Evolutionary conservation across 768 basidiomycete genomes (phyloP), one percentile per base, ranked within the genome.

Genomic region (Leccinum obscurum): DNA sequence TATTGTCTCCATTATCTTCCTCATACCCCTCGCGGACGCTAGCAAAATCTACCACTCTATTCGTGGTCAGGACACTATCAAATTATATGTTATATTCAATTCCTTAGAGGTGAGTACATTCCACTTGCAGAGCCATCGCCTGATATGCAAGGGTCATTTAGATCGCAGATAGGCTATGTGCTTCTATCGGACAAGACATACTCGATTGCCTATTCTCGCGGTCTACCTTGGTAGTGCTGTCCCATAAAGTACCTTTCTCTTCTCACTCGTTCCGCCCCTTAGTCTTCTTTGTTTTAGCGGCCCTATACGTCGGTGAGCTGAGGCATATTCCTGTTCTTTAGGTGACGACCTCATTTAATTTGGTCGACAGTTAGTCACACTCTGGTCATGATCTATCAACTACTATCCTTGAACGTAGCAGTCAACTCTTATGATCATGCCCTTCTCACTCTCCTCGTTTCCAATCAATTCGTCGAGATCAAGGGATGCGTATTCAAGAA

Each of bases 401-500:
- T 98, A 54, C 91, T 96, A 57, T 85, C 95, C 5, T 81, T 99
- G 58, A 98, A 98, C 64, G 96, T 99, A 37, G 96, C 97, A 5
- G 90, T 99, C 70, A 98, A 98, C 76, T 96, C 95, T 17, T 99
- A 96, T 73, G 95, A 98, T 72, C 92, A 98, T 67, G 89, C 96
- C 2, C 85, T 99, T 7, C 81, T 99, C 44, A 97, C 95, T 0
- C 83, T 99, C 0, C 82, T 99, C 8, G 87, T 99, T 50, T 97
- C 94, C 50, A 99, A 98, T 70, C 97, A 99, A 73, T 98, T 99
- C 68, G 96, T 98, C 35, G 97, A 99, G 76, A 98, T 98, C 75
- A 99, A 99, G 76, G 95, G 96, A 35, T 94, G 92, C 71, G 97
- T 99, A 2, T 99, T 99, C 85, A 99, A 98, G 77, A 98, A 90